These are phyloP conservation scores for Candida alai DNA, from an alignment of 805 yeast genomes.

Conservation along the genomic window DNA sequence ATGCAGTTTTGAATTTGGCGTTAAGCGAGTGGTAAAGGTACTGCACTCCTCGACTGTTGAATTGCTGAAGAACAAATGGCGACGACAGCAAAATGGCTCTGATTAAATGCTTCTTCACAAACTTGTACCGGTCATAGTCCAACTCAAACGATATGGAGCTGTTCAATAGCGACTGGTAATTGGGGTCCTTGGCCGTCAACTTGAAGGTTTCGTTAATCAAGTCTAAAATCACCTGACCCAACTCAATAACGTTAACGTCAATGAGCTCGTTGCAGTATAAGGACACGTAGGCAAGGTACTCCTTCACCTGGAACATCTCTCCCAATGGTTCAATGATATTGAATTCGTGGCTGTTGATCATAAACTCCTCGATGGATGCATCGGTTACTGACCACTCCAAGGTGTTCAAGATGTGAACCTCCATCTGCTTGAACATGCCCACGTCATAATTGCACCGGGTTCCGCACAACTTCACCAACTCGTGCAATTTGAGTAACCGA, in stretches of 20 bases:
- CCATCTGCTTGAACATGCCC: slow-evolving; percentile 61
- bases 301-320: slow-evolving; percentile 45
- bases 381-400: slow-evolving; percentile 66
- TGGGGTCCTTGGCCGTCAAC: slow-evolving; percentile 16
- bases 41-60: slow-evolving; percentile 28
- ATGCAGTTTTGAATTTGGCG: slow-evolving; percentile 11
- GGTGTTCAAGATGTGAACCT: slow-evolving; percentile 38
- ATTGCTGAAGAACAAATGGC: slow-evolving; percentile 24
- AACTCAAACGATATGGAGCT: slow-evolving; percentile 7
- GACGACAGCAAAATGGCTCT: slow-evolving; percentile 25
- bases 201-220: slow-evolving; percentile 28
- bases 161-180: slow-evolving; percentile 22
- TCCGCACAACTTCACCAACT: slow-evolving; percentile 70
- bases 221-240: slow-evolving; percentile 30
- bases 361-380: slow-evolving; percentile 46
- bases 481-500: slow-evolving; percentile 69
- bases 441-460: slow-evolving; percentile 49
- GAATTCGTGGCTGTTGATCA: slow-evolving; percentile 33
- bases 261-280: slow-evolving; percentile 46
- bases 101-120: slow-evolving; percentile 24
- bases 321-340: slow-evolving; percentile 14
- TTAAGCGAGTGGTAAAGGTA: slow-evolving; percentile 20
- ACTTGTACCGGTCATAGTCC: slow-evolving; percentile 16
- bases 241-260: slow-evolving; percentile 25
- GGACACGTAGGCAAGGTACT: slow-evolving; percentile 46